Conservation (phyloP, 208 protist species). For the Leishmania mexicana region DNA sequence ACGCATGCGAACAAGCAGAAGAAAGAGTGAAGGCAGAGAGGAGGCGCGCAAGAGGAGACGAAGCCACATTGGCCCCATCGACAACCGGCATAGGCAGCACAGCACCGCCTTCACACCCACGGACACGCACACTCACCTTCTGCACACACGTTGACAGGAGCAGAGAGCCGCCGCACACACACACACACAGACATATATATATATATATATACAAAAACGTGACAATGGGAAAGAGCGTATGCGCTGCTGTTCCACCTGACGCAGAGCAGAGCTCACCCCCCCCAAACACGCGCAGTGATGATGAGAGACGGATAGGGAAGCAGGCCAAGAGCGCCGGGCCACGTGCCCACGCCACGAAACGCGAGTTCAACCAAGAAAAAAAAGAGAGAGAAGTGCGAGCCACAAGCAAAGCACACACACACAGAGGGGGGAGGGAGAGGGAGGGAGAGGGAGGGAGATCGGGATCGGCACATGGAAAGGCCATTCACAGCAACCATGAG, state of each 20-base stretch:
- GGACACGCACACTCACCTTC: neutral
- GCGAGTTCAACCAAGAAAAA: neutral
- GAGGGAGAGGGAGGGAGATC: neutral
- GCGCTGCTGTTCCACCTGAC: neutral
- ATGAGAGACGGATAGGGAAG: neutral
- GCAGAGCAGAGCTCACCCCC: neutral
- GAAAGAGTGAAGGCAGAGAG: neutral
- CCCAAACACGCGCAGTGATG: neutral
- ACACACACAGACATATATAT: too few relatives aligned
- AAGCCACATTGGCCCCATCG: too few relatives aligned
- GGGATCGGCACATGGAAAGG: neutral
- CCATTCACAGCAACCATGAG: neutral
- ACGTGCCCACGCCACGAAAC: neutral
- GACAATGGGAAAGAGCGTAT: neutral
- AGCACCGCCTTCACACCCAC: neutral
- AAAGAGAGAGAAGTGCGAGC: neutral
- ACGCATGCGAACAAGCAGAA: too few relatives aligned
- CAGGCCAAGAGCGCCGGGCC: neutral
- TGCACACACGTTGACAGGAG: neutral
- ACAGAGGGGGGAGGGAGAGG: too few relatives aligned
- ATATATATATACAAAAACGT: neutral
- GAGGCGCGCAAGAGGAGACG: neutral
- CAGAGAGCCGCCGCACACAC: neutral
- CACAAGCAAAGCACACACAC: neutral
- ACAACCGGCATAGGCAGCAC: neutral